Conservation (phyloP, 2,329 filamentous ascomycete genomes). For the Verticillium longisporum region DNA sequence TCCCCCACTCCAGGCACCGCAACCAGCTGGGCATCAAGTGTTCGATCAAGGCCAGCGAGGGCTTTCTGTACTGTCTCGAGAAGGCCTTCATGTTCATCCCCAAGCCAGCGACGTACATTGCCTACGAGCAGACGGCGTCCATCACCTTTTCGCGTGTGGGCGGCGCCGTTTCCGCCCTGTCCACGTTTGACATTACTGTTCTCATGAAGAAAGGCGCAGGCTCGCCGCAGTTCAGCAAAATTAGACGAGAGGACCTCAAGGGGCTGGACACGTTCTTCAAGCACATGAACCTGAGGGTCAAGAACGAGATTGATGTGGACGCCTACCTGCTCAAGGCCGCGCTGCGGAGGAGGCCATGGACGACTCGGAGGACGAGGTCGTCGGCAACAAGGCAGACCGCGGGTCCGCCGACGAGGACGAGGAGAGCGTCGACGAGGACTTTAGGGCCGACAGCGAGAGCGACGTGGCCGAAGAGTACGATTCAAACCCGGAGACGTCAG, state of each 20-base stretch:
- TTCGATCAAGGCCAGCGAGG: constrained; percentile 99
- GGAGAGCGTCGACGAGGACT: constrained; percentile 93
- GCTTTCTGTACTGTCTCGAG: constrained; percentile 92
- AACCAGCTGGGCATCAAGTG: constrained; percentile 95
- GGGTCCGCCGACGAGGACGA: constrained; percentile 94
- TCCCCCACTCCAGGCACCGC: constrained; percentile 56
- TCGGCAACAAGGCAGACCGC: constrained; percentile 62
- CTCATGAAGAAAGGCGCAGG: constrained; percentile 79
- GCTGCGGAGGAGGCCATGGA: constrained; percentile 75
- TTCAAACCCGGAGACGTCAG: constrained; percentile 81
- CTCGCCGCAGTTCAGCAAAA: constrained; percentile 97
- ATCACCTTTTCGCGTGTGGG: constrained; percentile 95
- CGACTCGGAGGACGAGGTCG: constrained; percentile 74
- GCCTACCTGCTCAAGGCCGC: constrained; percentile 73
- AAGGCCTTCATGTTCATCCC: constrained; percentile 99
- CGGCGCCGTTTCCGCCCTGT: constrained; percentile 84
- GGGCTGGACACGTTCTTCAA: constrained; percentile 97
- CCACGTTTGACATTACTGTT: constrained; percentile 96
- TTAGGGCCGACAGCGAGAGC: constrained; percentile 83
- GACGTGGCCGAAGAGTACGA: constrained; percentile 97
- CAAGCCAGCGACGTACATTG: constrained; percentile 95
- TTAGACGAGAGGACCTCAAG: constrained; percentile 96
- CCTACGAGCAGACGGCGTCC: constrained; percentile 84
- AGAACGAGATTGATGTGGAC: constrained; percentile 98
- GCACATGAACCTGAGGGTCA: constrained; percentile 86